These are phyloP conservation scores for Astrocystis sublimbata DNA, from an alignment of 495 filamentous ascomycete species.

Conservation along the genomic window DNA sequence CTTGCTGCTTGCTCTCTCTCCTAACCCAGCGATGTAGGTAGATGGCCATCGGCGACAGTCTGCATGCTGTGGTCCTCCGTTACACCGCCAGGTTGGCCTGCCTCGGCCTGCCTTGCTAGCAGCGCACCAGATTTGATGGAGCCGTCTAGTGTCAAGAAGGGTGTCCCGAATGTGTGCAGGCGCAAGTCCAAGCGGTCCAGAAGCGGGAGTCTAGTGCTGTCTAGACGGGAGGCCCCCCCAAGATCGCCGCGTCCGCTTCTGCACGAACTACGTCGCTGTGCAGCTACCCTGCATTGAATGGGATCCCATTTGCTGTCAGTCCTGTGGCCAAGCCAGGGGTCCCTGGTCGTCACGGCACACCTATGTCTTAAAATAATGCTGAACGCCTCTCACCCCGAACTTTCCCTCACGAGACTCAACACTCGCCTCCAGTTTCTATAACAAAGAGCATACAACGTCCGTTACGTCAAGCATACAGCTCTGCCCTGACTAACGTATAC, in stretches of 20 bases:
- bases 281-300: constrained; percentile 23
- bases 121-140: constrained; percentile 8
- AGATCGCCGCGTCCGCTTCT: constrained; percentile 11
- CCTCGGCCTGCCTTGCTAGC: neutral
- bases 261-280: constrained; percentile 33
- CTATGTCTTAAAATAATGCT: constrained; percentile 12
- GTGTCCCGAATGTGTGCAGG: too few relatives aligned
- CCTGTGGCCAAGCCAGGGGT: constrained; percentile 18
- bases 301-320: constrained; percentile 14
- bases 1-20: neutral
- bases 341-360: constrained; percentile 12
- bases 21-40: neutral
- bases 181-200: neutral
- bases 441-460: neutral
- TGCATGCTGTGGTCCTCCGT: constrained; percentile 17
- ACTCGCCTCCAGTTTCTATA: neutral
- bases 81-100: constrained; percentile 15
- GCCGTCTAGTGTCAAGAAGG: too few relatives aligned
- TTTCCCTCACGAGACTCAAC: neutral
- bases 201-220: neutral
- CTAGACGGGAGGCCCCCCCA: constrained; percentile 9
- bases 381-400: constrained; percentile 7
- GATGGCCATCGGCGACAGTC: neutral
- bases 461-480: neutral
- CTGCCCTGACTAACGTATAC: neutral